These are phyloP conservation scores for Tolypocladium tundrense DNA, from an alignment of 2,329 filamentous ascomycete genomes.

Conservation along the genomic window DNA sequence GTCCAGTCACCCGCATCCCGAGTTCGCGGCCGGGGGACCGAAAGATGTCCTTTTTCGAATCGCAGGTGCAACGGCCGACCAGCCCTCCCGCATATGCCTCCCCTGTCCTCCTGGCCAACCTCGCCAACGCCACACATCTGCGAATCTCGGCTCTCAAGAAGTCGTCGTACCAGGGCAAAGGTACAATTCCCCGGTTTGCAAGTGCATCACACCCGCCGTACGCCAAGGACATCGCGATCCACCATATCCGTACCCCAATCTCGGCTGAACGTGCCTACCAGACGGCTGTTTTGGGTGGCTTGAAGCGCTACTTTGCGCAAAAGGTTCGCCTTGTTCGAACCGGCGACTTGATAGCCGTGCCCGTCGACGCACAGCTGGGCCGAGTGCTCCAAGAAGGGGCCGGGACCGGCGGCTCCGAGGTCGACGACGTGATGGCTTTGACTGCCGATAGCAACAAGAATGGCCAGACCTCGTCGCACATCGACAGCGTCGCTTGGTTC, in stretches of 20 bases:
- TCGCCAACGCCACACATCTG: constrained; percentile 69
- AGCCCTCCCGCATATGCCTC: constrained; percentile 64
- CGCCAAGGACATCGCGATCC: constrained; percentile 69
- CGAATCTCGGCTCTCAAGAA: constrained; percentile 63
- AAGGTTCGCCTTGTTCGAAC: constrained; percentile 73
- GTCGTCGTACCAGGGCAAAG: constrained; percentile 35
- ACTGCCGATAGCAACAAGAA: constrained; percentile 28
- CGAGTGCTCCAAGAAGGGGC: constrained; percentile 68
- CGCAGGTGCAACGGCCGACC: constrained; percentile 51
- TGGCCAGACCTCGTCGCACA: constrained; percentile 19
- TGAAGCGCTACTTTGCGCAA: constrained; percentile 82
- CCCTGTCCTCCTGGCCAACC: constrained; percentile 76
- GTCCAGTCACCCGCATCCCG: constrained; percentile 50
- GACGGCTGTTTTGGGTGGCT: constrained; percentile 71
- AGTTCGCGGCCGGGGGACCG: constrained; percentile 42
- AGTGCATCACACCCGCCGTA: constrained; percentile 46
- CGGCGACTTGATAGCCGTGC: constrained; percentile 81
- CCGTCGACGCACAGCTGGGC: constrained; percentile 78
- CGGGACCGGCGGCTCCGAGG: constrained; percentile 47
- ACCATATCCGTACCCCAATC: constrained; percentile 80
- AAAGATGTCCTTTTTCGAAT: constrained; percentile 53
- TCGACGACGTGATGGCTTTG: constrained; percentile 59
- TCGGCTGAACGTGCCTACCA: constrained; percentile 80
- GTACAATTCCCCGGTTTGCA: constrained; percentile 45
- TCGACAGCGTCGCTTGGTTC: constrained; percentile 78